Evolutionary conservation across 441 rosid species (phyloP).

Genomic region (Brassica hybrid): DNA sequence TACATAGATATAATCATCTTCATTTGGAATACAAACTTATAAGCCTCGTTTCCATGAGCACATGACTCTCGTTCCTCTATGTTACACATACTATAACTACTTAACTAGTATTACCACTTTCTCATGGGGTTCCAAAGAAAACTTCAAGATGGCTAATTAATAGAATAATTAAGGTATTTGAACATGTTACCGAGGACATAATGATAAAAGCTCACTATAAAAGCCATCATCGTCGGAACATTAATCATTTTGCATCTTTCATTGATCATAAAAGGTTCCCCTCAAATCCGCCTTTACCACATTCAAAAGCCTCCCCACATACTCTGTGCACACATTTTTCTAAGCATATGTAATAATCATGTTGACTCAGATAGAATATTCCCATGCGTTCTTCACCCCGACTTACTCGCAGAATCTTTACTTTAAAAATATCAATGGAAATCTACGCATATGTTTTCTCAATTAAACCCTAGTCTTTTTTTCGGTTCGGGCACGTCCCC

Average conservation of each 20-base stretch:
- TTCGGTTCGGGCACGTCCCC: slow-evolving; percentile 38
- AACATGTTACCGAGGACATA: background rate
- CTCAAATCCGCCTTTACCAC: slow-evolving; percentile 9
- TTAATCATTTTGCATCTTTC: slow-evolving; percentile 42
- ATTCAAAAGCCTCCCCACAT: slow-evolving; percentile 28
- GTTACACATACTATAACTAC: background rate
- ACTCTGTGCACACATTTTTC: slow-evolving; percentile 32
- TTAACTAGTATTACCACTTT: background rate
- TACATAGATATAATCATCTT: background rate
- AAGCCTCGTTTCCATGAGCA: background rate
- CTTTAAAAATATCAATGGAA: slow-evolving; percentile 5
- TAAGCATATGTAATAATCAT: slow-evolving; percentile 10
- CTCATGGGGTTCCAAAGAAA: slow-evolving; percentile 1
- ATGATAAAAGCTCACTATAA: slow-evolving; percentile 36
- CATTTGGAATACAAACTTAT: background rate
- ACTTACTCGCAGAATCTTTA: slow-evolving; percentile 30
- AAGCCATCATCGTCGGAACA: slow-evolving; percentile 44
- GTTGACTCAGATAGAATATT: slow-evolving; percentile 41
- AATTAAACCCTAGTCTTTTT: slow-evolving; percentile 35
- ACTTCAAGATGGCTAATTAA: slow-evolving; percentile 16
- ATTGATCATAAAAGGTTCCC: slow-evolving; percentile 9
- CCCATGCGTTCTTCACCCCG: slow-evolving; percentile 44
- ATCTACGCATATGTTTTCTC: slow-evolving; percentile 19
- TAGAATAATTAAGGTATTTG: slow-evolving; percentile 7
- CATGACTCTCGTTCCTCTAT: background rate